Conservation (phyloP, 768 basidiomycete genomes). For the Imleria badia region DNA sequence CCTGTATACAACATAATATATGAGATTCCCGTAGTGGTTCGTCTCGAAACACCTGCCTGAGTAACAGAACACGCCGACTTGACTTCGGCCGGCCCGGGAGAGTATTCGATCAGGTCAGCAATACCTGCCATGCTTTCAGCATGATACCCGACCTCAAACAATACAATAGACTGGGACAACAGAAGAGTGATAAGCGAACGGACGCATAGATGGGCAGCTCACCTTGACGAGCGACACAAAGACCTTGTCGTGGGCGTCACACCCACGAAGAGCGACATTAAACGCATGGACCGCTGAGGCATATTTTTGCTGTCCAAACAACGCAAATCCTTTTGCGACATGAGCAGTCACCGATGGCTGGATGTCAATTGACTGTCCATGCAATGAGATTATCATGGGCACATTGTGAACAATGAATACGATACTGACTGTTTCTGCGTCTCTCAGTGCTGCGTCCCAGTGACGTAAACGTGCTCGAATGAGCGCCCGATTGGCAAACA, state of each 20-base stretch:
- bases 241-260: background rate
- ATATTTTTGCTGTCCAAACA: conserved; percentile 2
- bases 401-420: background rate
- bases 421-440: conserved; percentile 1
- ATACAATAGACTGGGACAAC: background rate
- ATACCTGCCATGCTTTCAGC: conserved; percentile 6
- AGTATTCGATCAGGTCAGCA: background rate
- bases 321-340: background rate
- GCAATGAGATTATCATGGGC: background rate
- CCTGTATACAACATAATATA: background rate
- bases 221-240: background rate
- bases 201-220: background rate
- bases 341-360: conserved; percentile 3
- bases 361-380: conserved; percentile 1
- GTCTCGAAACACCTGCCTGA: conserved; percentile 1
- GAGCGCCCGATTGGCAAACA: conserved; percentile 6
- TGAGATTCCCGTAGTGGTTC: background rate
- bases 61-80: background rate
- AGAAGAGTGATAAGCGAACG: background rate
- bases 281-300: background rate
- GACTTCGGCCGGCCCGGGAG: background rate
- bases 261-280: background rate
- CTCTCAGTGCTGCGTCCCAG: conserved; percentile 5
- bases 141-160: conserved; percentile 3
- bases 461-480: conserved; percentile 2